Evolutionary conservation across 2,329 filamentous ascomycete genomes (phyloP).

Genomic region (Botrytis deweyae): DNA sequence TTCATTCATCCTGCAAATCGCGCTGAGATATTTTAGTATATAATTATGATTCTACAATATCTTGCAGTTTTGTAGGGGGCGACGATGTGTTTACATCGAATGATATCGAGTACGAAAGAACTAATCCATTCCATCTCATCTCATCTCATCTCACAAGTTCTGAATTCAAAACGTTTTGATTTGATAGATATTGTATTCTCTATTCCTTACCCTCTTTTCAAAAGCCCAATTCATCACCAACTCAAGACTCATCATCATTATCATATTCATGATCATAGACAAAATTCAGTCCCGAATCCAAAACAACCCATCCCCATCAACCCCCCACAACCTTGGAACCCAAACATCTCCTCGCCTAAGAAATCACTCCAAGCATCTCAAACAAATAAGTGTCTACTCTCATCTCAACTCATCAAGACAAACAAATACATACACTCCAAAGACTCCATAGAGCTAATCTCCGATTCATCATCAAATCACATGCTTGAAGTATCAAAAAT

Average conservation of each 20-base stretch:
- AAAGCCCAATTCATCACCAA: neutral
- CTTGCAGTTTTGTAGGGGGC: neutral
- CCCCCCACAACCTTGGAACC: neutral
- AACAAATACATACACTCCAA: neutral
- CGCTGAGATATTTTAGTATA: too few species aligned
- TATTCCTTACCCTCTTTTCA: neutral
- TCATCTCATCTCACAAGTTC: neutral
- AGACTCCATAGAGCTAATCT: neutral
- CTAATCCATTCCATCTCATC: accelerated
- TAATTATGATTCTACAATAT: neutral
- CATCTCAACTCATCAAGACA: neutral
- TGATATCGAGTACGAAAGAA: neutral
- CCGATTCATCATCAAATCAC: neutral
- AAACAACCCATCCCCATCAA: neutral
- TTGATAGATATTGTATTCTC: neutral
- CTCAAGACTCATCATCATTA: neutral
- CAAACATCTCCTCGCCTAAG: neutral
- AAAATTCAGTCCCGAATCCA: neutral
- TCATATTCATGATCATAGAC: too few species aligned
- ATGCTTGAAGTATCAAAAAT: neutral
- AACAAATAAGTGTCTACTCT: neutral
- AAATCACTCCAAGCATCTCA: neutral
- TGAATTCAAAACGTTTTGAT: neutral
- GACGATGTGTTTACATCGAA: neutral
- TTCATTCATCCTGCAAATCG: too few species aligned